Base-by-base conservation (phyloP, 345 rosid genomes). In the Acer negundo region DNA sequence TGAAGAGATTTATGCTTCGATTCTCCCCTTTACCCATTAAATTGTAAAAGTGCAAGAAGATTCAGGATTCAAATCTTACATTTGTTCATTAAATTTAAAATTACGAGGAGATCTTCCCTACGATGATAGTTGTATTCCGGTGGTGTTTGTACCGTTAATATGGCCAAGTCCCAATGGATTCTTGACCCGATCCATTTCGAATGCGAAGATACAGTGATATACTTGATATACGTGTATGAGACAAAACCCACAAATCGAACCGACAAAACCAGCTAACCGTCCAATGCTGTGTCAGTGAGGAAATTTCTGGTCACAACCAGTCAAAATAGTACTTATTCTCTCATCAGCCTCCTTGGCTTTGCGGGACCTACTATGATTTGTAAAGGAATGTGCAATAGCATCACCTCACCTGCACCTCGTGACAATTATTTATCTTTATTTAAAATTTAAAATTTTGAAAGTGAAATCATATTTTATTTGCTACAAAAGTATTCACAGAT, bases 191-290 rank as follows among this genome's bases (percentile, higher is more conserved):
- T 31, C 6, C 35, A 31, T 31, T 3, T 31, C 35, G 4, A 5
- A 4, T 31, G 4, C 4, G 35, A 31, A 6, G 46, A 28, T 28
- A 28, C 3, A 28, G 31, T 2, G 31, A 28, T 28, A 28, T 28
- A 28, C 31, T 28, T 26, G 28, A 26, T 1, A 40, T 28, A 31
- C 20, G 66, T 28, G 44, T 1, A 19, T n/a, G 67, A 23, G 42
- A 38, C 26, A 22, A 22, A 4, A 6, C 40, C 42, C 67, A 62
- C 40, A 19, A 62, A 24, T 20, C 69, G 16, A 24, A 58, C 19
- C 24, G 59, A 44, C 35, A 35, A 4, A n/a, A 55, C 69, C 77
- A 59, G 42, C 76, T 3, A 24, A 65, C 77, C 71, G 77, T 12
- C 77, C 77, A 61, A 1, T 15, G 9, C 10, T 44, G 69, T 1